Evolutionary conservation across 768 basidiomycete species (phyloP), one percentile per base, ranked within the genome.

Genomic region (Russula olivacea): DNA sequence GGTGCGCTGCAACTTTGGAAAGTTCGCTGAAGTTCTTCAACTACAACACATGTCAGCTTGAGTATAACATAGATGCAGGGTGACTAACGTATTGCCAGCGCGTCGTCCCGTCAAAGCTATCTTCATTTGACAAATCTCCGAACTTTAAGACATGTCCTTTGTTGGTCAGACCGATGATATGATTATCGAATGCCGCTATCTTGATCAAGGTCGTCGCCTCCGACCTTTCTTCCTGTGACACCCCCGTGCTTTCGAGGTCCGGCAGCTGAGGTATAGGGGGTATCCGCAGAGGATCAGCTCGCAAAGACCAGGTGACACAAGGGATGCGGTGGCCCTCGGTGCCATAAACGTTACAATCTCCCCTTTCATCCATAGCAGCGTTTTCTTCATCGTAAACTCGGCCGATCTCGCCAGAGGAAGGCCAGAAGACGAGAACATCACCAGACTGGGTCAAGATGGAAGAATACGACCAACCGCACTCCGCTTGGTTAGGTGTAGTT

Each of bases 381-480:
- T 81, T 76, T 61, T 77, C 78, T 25, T 69, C 69, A 38, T 71
- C 66, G 56, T 84, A 73, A 3, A 61, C 64, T 11, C 73, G 66
- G 19, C 69, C 66, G 69, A 88, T 76, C 8, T 68, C 66, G 3
- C 80, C 83, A 6, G 73, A 71, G 61, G 78, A 77, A 3, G 88
- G 89, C 85, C 86, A 92, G 83, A 86, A 91, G 4, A 88, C 83
- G 65, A 85, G 83, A 49, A 89, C 85, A 52, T 85, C 81, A 2
- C 91, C 89, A n/a, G 80, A 77, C 63, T 79, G 77, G 10, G 86
- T 88, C 68, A 96, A 83, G 34, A 87, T 76, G 12, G 85, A 81
- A n/a, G 87, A 87, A 72, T 88, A 90, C 15, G 69, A 64, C 93
- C 93, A 94, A 48, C 93, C 92, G 68, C 89, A 87, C 71, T 87